Evolutionary conservation across 257 asterid species (phyloP).

Genomic region (Forsythia viridissima): DNA sequence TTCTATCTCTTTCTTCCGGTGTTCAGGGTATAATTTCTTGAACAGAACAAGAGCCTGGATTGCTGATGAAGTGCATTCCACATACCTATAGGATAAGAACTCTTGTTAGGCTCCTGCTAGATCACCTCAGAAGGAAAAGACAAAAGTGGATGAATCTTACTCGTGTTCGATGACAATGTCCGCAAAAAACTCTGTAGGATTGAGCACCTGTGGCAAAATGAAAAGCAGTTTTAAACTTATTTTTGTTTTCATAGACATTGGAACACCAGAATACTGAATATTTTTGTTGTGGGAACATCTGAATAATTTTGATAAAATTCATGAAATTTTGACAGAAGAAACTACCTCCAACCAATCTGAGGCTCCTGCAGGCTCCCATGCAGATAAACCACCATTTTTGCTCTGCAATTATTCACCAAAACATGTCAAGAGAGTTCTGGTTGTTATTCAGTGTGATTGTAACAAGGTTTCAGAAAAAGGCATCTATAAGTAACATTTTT

Average conservation of each 20-base stretch:
- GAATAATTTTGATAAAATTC: background rate
- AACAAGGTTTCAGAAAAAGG: background rate
- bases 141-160: conserved; percentile 41
- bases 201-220: conserved; percentile 47
- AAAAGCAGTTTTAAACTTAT: background rate
- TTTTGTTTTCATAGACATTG: background rate
- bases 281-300: background rate
- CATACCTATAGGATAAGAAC: conserved; percentile 42
- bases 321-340: background rate
- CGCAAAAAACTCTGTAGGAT: conserved; percentile 74
- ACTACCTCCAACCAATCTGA: conserved; percentile 78
- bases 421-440: background rate
- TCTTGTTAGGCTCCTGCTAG: background rate
- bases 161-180: conserved; percentile 71
- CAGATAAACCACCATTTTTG: conserved; percentile 86
- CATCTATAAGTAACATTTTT: too few species aligned
- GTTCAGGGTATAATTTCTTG: conserved; percentile 54
- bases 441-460: background rate
- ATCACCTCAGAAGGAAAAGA: background rate
- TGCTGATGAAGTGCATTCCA: conserved; percentile 78
- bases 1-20: conserved; percentile 60
- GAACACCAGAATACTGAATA: background rate
- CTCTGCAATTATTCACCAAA: conserved; percentile 48
- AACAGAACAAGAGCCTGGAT: conserved; percentile 70
- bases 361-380: conserved; percentile 98